Base-by-base conservation (phyloP, 306 rosid species). In the Calophaca sinica region DNA sequence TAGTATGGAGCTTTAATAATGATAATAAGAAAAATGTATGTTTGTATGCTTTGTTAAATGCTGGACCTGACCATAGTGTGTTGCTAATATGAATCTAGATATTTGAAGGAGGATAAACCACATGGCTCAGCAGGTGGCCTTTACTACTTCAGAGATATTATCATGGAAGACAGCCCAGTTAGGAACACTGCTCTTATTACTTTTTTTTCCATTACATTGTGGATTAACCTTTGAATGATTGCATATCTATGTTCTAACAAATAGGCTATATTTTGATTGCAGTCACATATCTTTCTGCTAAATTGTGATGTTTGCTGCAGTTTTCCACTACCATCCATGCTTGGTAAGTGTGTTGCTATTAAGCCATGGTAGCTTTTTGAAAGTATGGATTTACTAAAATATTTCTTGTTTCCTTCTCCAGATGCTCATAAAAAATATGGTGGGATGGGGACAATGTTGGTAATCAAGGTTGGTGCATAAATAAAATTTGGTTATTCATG, bases 91-190 rank as follows among this genome's bases (percentile, higher is more conserved):
- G 49, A 48, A 72, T 86, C 63, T 82, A 92, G 96, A 83, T 94
- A 94, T 84, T 88, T 94, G 88, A 94, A 85, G 81, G 99, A 94
- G 84, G 99, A 94, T 69, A 90, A 94, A 71, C 99, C 99, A 2
- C 99, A 92, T 70, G 99, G 97, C 62, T 94, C 97, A 4, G 97
- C 99, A 0, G 97, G 97, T 57, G 96, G 96, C 53, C 87, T 94
- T 57, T 82, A 88, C 79, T 90, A 86, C 90, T 90, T 83, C 78
- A 85, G 88, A 84, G 96, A 94, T 83, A 73, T 83, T 75, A 92
- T 94, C 79, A 87, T 92, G 99, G 99, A 92, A 84, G 99, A 92
- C 57, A 66, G 57, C 77, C 99, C 99, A 54, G 99, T 94, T 85
- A 79, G 73, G 71, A 85, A 35, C 53, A 73, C 51, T 32, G 41